These are phyloP conservation scores for Exophiala lecanii-corni DNA, from an alignment of 2,329 filamentous ascomycete genomes.

Conservation along the genomic window DNA sequence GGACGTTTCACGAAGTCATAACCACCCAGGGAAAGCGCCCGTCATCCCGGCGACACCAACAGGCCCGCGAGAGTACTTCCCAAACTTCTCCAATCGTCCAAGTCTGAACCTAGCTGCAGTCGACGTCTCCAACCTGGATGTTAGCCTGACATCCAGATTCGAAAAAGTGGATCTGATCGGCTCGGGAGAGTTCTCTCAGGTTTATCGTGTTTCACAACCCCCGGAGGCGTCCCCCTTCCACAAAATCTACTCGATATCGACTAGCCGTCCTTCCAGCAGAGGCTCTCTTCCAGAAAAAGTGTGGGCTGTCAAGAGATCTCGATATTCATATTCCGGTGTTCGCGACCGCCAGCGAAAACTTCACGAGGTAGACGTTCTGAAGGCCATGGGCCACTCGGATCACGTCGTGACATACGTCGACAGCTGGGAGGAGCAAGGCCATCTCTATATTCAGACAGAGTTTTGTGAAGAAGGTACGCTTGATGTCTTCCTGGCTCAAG, in stretches of 20 bases:
- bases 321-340: constrained; percentile 69
- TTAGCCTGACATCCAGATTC: constrained; percentile 69
- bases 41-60: constrained; percentile 79
- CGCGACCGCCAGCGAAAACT: constrained; percentile 79
- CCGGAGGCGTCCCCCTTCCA: constrained; percentile 35
- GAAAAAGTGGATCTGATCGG: constrained; percentile 75
- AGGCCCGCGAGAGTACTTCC: constrained; percentile 54
- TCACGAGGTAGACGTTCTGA: constrained; percentile 75
- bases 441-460: constrained; percentile 96
- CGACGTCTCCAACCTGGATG: constrained; percentile 69
- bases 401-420: constrained; percentile 81
- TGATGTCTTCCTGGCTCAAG: constrained; percentile 75
- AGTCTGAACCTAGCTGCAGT: constrained; percentile 66
- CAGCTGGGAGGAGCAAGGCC: constrained; percentile 78
- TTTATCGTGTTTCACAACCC: constrained; percentile 68
- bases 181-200: constrained; percentile 87
- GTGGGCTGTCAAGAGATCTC: constrained; percentile 92
- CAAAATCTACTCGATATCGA: constrained; percentile 42
- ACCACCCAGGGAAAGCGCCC: constrained; percentile 36
- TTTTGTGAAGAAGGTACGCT: constrained; percentile 93
- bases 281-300: constrained; percentile 56
- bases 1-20: constrained; percentile 37
- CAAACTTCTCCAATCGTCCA: constrained; percentile 56
- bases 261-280: constrained; percentile 48
- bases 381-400: constrained; percentile 70